Evolutionary conservation across 2,329 filamentous ascomycete species (phyloP), one percentile per base, ranked within the genome.

Genomic region (Colletotrichum melonis): DNA sequence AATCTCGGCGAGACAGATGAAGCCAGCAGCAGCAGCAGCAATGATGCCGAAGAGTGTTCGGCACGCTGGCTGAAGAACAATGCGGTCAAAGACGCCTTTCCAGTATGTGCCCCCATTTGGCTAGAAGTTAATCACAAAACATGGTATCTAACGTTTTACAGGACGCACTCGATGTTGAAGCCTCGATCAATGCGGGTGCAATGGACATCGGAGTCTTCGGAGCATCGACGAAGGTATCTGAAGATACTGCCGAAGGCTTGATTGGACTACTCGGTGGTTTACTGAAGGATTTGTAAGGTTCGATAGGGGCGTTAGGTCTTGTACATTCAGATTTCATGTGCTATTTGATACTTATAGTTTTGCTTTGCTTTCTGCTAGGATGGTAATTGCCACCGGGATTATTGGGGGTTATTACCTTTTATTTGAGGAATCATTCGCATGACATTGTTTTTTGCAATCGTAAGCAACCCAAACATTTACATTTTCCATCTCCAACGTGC

Each of bases 161-260:
- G 84, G 78, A 81, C 24, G 81, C 84, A 12, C 72, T 85, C 6
- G 84, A 86, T 67, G 73, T 86, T 2, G 85, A 86, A 73, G 83
- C 82, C 1, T 81, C 83, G 0, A 62, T 86, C 1, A 74, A 77
- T 4, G 78, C 72, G 0, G 74, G 76, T 1, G 74, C 68, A 0
- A 72, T 86, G 54, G 82, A 84, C 35, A 80, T 86, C 62, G 85
- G 85, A 6, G 77, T 85, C 3, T 86, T 86, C 73, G 84, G 82
- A 1, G 64, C 75, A 8, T 57, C 55, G 11, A 52, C 42, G 1
- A 77, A 65, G 60, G 26, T 77, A 1, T 73, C 67, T 3, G 5
- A 35, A 9, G 26, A 32, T 2, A 26, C 46, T 16, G 71, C 71
- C 1, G 28, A 63, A 9, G 26, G 57, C 5, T 30, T 73, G 9